A percentile compares a stretch with the other conserved stretches of the same genome.
Evolutionary conservation across 1,284 basidiomycete species (phyloP).

Genomic region (Puccinia brachypodii): DNA sequence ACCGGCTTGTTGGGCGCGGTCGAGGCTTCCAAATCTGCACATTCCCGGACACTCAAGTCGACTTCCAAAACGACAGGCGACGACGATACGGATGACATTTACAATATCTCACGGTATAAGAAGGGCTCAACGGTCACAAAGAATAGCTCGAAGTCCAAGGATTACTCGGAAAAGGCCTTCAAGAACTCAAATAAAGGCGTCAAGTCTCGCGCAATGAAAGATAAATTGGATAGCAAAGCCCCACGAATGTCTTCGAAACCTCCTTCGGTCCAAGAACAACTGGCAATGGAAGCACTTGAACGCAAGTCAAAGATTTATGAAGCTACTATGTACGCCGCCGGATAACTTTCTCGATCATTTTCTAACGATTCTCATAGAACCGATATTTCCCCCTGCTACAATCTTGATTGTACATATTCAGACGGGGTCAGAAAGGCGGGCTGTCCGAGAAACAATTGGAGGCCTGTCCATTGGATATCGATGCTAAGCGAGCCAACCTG

Average conservation of each 20-base stretch:
- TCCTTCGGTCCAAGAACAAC: conserved; percentile 27
- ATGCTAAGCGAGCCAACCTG: conserved; percentile 27
- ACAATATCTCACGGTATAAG: conserved; percentile 13
- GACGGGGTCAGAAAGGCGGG: conserved; percentile 27
- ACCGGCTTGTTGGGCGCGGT: conserved; percentile 32
- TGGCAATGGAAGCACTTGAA: conserved; percentile 17
- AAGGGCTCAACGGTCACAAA: conserved; percentile 5
- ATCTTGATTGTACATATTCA: not conserved
- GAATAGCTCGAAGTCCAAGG: not conserved
- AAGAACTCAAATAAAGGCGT: conserved; percentile 28
- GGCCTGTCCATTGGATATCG: conserved; percentile 21
- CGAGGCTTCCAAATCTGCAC: conserved; percentile 17
- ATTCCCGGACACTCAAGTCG: not conserved
- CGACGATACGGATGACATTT: not conserved
- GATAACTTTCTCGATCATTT: not conserved
- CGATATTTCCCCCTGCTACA: not conserved
- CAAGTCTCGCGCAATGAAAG: not conserved
- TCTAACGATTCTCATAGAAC: not conserved
- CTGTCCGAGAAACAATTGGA: conserved; percentile 37
- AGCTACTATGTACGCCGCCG: conserved; percentile 17
- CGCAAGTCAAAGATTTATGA: conserved; percentile 41
- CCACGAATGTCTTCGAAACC: not conserved
- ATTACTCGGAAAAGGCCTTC: not conserved
- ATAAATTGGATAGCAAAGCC: not conserved
- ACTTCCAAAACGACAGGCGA: not conserved